Percentiles rank a stretch among this genome's conserved stretches.
These are phyloP conservation scores for Jacaranda copaia DNA, from an alignment of 257 asterid species.

Conservation along the genomic window DNA sequence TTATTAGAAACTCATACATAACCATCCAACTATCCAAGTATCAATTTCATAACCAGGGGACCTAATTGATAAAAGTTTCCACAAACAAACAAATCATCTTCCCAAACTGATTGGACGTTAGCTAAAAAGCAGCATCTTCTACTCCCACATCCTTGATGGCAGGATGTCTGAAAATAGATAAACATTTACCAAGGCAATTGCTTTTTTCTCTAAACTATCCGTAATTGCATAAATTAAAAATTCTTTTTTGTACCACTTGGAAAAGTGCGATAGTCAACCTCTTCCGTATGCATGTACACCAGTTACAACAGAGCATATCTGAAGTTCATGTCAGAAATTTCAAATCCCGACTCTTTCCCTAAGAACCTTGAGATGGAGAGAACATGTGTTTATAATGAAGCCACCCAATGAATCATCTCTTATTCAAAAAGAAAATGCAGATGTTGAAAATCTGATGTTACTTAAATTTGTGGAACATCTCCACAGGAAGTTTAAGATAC, in stretches of 20 bases:
- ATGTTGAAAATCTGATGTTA: neutral
- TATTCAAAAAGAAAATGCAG: neutral
- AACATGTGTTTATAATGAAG: neutral
- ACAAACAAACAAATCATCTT: neutral
- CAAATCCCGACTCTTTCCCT: neutral
- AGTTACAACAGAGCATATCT: neutral
- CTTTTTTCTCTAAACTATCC: neutral
- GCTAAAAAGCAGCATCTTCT: neutral
- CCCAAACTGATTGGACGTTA: neutral
- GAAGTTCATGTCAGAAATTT: neutral
- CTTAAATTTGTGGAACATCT: neutral
- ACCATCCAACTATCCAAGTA: neutral
- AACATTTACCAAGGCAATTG: neutral
- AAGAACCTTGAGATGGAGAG: constrained; percentile 14
- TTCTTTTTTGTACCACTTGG: neutral
- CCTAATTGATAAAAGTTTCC: neutral
- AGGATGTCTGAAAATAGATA: neutral
- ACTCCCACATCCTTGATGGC: neutral
- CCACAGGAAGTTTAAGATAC: neutral
- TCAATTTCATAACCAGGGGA: neutral
- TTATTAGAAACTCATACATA: neutral
- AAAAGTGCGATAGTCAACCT: neutral
- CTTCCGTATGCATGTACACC: neutral
- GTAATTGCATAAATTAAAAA: neutral
- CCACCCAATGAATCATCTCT: neutral